Evolutionary conservation across 192 early-diverging fungal species (phyloP).

Genomic region (Pilaira anomala): DNA sequence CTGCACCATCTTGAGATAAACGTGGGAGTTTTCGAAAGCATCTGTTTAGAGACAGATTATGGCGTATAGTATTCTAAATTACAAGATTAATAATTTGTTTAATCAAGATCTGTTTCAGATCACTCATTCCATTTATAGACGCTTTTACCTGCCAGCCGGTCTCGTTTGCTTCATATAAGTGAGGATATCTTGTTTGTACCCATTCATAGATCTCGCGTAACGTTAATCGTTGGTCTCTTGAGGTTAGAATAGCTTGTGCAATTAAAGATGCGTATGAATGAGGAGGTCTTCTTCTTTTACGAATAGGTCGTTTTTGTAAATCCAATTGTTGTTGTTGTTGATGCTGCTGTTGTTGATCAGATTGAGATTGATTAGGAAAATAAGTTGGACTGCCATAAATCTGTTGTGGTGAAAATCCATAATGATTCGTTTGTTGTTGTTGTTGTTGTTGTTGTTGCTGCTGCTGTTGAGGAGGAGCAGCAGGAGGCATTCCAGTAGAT

Average conservation of each 20-base stretch:
- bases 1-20: slow-evolving; percentile 35
- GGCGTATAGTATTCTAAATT: slow-evolving; percentile 84
- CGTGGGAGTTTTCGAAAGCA: slow-evolving; percentile 75
- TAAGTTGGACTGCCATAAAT: slow-evolving; percentile 8
- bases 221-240: slow-evolving; percentile 58
- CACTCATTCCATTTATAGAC: neutral
- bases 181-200: slow-evolving; percentile 68
- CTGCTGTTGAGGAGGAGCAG: neutral
- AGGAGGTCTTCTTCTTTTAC: slow-evolving; percentile 50
- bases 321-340: slow-evolving; percentile 13
- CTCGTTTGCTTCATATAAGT: slow-evolving; percentile 64
- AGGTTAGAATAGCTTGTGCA: slow-evolving; percentile 71
- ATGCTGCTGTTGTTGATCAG: neutral
- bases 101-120: neutral
- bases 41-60: slow-evolving; percentile 86
- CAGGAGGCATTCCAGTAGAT: slow-evolving; percentile 1
- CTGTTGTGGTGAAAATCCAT: slow-evolving; percentile 8
- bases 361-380: neutral
- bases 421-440: neutral
- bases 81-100: slow-evolving; percentile 1
- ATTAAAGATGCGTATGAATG: slow-evolving; percentile 82
- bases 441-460: too few relatives aligned
- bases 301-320: slow-evolving; percentile 16
- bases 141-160: slow-evolving; percentile 77
- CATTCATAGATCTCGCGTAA: slow-evolving; percentile 86